A percentile compares a stretch with the other conserved stretches of the same genome.
Conservation (phyloP, 768 basidiomycete species). For the Mycena filopes region DNA sequence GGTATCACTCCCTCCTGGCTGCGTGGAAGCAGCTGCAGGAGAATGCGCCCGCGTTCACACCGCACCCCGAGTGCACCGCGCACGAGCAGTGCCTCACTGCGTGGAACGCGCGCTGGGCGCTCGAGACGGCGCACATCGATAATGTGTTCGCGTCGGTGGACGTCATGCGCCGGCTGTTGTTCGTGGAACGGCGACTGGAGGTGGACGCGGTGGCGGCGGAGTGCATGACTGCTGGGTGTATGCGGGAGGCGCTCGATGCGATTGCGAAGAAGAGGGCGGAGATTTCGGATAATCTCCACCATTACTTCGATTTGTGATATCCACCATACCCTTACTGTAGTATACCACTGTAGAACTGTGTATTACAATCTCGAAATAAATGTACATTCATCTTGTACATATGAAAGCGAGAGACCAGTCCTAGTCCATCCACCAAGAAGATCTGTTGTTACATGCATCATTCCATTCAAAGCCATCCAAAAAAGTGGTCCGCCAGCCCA, state of each 20-base stretch:
- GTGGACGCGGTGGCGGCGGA: constrained; percentile 43
- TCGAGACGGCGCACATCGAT: constrained; percentile 37
- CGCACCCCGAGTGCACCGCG: constrained; percentile 42
- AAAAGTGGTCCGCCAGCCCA: constrained; percentile 44
- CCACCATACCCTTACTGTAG: constrained; percentile 10
- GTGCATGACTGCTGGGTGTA: constrained; percentile 49
- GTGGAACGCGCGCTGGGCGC: constrained; percentile 49
- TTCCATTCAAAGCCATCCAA: constrained; percentile 29
- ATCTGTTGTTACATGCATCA: too few species aligned
- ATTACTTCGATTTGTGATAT: constrained; percentile 50
- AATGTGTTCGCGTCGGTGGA: constrained; percentile 43
- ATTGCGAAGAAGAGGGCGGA: constrained; percentile 43
- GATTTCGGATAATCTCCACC: constrained; percentile 47
- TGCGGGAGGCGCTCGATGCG: constrained; percentile 45
- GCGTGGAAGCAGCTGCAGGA: constrained; percentile 47
- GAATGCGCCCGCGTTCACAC: constrained; percentile 43
- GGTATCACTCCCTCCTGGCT: constrained; percentile 46
- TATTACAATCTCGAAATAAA: too few species aligned
- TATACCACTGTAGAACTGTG: background rate
- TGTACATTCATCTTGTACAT: too few species aligned
- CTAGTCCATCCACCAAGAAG: too few species aligned
- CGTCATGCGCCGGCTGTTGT: constrained; percentile 47
- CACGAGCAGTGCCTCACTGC: constrained; percentile 50
- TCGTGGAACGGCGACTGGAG: constrained; percentile 44
- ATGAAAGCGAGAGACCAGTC: too few species aligned